A percentile compares a stretch with the other conserved stretches of the same genome.
Conservation (phyloP, 2,329 filamentous ascomycete genomes). For the Knufia fluminis region DNA sequence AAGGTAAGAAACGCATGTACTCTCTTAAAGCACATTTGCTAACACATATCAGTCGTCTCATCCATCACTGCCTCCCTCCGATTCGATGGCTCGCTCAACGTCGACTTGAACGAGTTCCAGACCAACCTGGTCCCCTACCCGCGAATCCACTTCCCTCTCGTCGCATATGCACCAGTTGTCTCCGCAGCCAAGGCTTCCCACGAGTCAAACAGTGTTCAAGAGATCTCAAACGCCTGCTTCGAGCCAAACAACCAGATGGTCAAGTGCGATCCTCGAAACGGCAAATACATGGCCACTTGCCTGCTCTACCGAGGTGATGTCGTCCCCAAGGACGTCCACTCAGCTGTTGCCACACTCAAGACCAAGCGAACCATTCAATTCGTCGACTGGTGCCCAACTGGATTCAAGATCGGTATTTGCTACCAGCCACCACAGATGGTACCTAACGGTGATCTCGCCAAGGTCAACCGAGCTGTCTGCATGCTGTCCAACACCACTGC, state of each 20-base stretch:
- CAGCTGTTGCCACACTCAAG: slow-evolving; percentile 90
- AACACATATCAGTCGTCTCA: slow-evolving; percentile 64
- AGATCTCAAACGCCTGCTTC: slow-evolving; percentile 99
- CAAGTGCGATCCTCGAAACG: slow-evolving; percentile 95
- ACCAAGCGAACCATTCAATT: slow-evolving; percentile 99
- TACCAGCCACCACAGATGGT: slow-evolving; percentile 96
- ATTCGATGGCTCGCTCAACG: slow-evolving; percentile 97
- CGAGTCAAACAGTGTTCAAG: slow-evolving; percentile 95
- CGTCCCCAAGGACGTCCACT: slow-evolving; percentile 90
- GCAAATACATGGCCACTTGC: slow-evolving; percentile 99
- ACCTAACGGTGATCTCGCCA: slow-evolving; percentile 92
- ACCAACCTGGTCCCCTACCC: slow-evolving; percentile 98
- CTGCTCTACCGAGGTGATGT: slow-evolving; percentile 97
- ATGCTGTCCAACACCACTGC: slow-evolving; percentile 94
- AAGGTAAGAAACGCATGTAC: slow-evolving; percentile 50
- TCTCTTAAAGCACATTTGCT: slow-evolving; percentile 20
- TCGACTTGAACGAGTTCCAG: slow-evolving; percentile 99
- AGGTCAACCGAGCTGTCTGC: slow-evolving; percentile 97
- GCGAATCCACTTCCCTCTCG: slow-evolving; percentile 97
- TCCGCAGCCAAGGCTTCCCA: slow-evolving; percentile 92
- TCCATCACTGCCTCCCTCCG: slow-evolving; percentile 97
- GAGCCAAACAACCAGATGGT: slow-evolving; percentile 99
- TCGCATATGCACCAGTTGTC: slow-evolving; percentile 89
- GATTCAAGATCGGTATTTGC: slow-evolving; percentile 99
- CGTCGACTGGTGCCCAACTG: slow-evolving; percentile 99